Base-by-base conservation (phyloP, 176 grass and related monocot species). In the Paspalum notatum region DNA sequence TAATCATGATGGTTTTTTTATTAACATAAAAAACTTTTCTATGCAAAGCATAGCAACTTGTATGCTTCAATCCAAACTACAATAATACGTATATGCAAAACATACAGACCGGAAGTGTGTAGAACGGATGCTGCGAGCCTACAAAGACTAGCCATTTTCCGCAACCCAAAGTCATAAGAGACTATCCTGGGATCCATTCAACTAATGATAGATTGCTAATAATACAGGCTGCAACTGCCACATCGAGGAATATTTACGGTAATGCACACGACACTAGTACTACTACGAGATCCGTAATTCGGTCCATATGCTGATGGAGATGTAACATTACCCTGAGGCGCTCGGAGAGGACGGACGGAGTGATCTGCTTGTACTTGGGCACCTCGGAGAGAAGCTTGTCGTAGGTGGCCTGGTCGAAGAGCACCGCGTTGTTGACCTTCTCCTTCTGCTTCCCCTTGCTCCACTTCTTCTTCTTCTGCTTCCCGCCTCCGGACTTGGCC, bases 381-480 rank as follows among this genome's bases (percentile, higher is more conserved):
- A 51, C 86, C 68, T 88, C 86, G 32, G 52, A 45, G 21, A 88
- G 43, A 41, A 88, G 54, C 75, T 88, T 88, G 81, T 88, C 81
- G 75, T 84, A 88, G 51, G 86, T 88, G 52, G 86, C 60, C 81
- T 88, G 86, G 81, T 88, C 86, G 60, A 88, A 89, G 1, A 89
- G 76, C 69, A 89, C 81, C 16, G 82, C 3, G 70, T 89, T 89
- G 87, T 89, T 89, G 71, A 89, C 87, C 76, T 89, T 89, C 63
- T 89, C 87, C 77, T 89, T 89, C 42, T 89, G 87, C 82, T 89
- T 89, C 0, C 87, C 87, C 87, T 89, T 89, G 82, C 87, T 89
- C 82, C 87, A 89, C 77, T 89, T 89, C 77, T 89, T 89, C 87
- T 89, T 89, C 78, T 89, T 85, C 78, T 90, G 83, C 83, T 90